Evolutionary conservation across 306 rosid species (phyloP), one percentile per base, ranked within the genome.

Genomic region (Mimosa pudica): DNA sequence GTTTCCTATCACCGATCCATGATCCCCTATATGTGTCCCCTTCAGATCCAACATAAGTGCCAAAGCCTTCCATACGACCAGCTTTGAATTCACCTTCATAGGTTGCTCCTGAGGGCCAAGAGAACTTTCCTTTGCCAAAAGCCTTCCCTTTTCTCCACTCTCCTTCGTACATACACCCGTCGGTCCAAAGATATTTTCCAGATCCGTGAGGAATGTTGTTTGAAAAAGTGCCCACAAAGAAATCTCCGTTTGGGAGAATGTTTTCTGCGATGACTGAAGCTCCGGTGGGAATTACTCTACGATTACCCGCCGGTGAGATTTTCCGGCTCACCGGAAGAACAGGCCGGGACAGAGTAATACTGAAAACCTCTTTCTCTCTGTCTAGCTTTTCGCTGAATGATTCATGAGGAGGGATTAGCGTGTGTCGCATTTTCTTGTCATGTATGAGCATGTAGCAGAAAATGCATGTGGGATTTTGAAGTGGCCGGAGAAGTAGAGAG

Each of bases 21-120:
- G 91, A 83, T 0, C 99, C 99, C 0, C 93, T 88, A 79, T 93
- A 93, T 0, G 85, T 84, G 72, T 91, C 96, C 0, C 99, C 96
- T 8, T 91, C 93, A 76, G 97, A 90, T 83, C 98, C 98, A 32
- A 89, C 89, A 62, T 89, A 96, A 0, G 92, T 90, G 0, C 99
- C 99, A 4, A 75, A 82, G 1, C 99, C 99, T 55, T 90, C 99
- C 92, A 96, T 96, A 47, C 97, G 85, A 73, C 99, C 99, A 52
- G 89, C 90, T 84, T 91, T 96, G 84, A 96, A 93, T n/a, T 90
- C 94, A 0, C 99, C 99, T 79, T 91, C 92, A 83, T 93, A 91
- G 3, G 98, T 90, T 0, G 99, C 98, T 0, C 99, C 98, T 0
- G 97, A 90, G 20, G 99, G 97, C 99, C 98, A 96, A 1, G 98